Conservation (phyloP, 768 basidiomycete species). For the Tephrocybe sp. region DNA sequence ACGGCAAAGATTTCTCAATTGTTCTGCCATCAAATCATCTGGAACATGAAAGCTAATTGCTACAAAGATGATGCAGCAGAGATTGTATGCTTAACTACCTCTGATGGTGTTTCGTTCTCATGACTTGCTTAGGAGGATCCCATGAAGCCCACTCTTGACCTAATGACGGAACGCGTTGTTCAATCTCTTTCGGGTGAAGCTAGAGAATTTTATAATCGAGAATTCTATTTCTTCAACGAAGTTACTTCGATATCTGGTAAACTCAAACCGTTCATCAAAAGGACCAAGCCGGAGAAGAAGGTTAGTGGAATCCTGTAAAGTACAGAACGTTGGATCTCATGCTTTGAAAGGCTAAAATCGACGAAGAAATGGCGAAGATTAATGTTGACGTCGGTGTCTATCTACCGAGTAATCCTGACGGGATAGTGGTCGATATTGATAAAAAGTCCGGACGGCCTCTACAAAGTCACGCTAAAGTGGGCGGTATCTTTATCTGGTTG, state of each 20-base stretch:
- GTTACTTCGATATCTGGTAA: conserved; percentile 99
- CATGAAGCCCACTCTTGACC: conserved; percentile 94
- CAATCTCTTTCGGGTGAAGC: conserved; percentile 86
- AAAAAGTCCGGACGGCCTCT: conserved; percentile 94
- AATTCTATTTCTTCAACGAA: conserved; percentile 94
- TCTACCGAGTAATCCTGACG: conserved; percentile 96
- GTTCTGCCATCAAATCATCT: conserved; percentile 99
- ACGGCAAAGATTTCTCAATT: conserved; percentile 95
- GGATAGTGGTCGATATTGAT: conserved; percentile 94
- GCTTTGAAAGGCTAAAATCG: conserved; percentile 82
- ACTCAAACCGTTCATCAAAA: conserved; percentile 94
- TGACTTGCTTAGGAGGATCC: conserved; percentile 70
- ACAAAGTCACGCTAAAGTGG: conserved; percentile 95
- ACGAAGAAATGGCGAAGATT: conserved; percentile 99
- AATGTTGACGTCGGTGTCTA: conserved; percentile 93
- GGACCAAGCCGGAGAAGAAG: conserved; percentile 95
- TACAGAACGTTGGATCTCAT: conserved; percentile 6
- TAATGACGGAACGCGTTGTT: conserved; percentile 78
- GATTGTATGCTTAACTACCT: conserved; percentile 45
- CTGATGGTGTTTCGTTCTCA: neutral
- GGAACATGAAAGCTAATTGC: conserved; percentile 99
- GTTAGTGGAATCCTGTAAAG: conserved; percentile 28
- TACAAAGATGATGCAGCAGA: conserved; percentile 90
- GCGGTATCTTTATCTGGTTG: neutral
- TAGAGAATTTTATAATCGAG: conserved; percentile 85